phyloP scores from a whole-genome alignment of 1,284 basidiomycete genomes.

The Ganoderma sinense region DNA sequence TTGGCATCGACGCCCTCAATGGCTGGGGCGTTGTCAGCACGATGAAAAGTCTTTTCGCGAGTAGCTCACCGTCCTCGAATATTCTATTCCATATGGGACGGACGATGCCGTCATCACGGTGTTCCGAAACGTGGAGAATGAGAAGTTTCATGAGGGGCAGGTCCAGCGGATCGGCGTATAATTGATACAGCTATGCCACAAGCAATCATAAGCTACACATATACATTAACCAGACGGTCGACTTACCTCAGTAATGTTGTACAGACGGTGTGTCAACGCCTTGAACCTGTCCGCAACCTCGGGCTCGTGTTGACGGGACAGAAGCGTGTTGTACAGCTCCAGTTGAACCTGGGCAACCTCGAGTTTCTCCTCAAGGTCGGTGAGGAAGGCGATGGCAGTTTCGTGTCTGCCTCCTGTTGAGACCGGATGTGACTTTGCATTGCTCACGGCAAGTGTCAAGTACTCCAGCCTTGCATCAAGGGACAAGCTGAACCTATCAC shows the following conservation, averaged over 20 bases:
- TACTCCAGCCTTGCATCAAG: constrained; percentile 85
- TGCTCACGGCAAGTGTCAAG: constrained; percentile 92
- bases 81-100: constrained; percentile 91
- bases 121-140: constrained; percentile 93
- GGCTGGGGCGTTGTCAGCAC: constrained; percentile 43
- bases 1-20: constrained; percentile 57
- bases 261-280: constrained; percentile 60
- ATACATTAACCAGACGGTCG: constrained; percentile 5
- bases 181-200: constrained; percentile 78
- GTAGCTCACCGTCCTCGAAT: constrained; percentile 74
- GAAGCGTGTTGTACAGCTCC: constrained; percentile 79
- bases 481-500: constrained; percentile 67
- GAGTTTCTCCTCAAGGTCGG: constrained; percentile 93
- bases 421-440: constrained; percentile 93
- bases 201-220: background rate
- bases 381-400: constrained; percentile 90
- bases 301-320: constrained; percentile 66
- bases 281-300: constrained; percentile 65
- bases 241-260: constrained; percentile 76
- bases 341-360: constrained; percentile 98
- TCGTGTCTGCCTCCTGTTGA: constrained; percentile 80
- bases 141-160: constrained; percentile 88
- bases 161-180: constrained; percentile 89
- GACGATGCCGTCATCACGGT: constrained; percentile 85
- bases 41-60: background rate